phyloP scores from a whole-genome alignment of 2,329 filamentous ascomycete genomes.

The Hypoxylon sp. region DNA sequence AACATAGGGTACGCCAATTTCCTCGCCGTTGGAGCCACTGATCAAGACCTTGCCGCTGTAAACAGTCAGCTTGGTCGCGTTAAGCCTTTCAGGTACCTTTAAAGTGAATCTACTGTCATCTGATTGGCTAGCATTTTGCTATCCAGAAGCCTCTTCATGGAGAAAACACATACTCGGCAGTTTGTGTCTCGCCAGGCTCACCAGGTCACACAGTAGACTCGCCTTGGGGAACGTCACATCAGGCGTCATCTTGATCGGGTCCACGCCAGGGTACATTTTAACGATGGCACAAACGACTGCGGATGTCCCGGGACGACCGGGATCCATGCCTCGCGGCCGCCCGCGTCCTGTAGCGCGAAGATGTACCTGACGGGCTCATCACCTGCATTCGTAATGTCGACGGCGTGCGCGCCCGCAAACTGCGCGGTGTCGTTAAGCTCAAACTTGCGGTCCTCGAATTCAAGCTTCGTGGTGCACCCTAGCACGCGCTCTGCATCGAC shows the following conservation, averaged over 20 bases:
- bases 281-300: constrained; percentile 27
- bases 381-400: constrained; percentile 55
- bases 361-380: constrained; percentile 52
- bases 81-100: constrained; percentile 44
- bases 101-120: constrained; percentile 34
- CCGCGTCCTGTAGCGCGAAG: constrained; percentile 47
- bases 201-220: constrained; percentile 33
- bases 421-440: constrained; percentile 59
- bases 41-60: constrained; percentile 53
- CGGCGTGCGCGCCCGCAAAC: constrained; percentile 50
- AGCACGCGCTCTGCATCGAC: constrained; percentile 68
- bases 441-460: constrained; percentile 68
- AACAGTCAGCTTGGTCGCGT: constrained; percentile 48
- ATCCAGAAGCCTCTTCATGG: no score
- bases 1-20: constrained; percentile 52
- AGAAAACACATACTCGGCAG: constrained; percentile 33
- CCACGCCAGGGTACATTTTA: constrained; percentile 33
- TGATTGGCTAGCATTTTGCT: neutral
- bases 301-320: constrained; percentile 23
- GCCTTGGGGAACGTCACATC: constrained; percentile 28
- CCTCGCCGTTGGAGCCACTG: constrained; percentile 50
- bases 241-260: constrained; percentile 36
- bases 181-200: constrained; percentile 33
- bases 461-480: constrained; percentile 68
- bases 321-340: constrained; percentile 39